Conservation (phyloP, 768 basidiomycete species). For the Exidia glandulosa region DNA sequence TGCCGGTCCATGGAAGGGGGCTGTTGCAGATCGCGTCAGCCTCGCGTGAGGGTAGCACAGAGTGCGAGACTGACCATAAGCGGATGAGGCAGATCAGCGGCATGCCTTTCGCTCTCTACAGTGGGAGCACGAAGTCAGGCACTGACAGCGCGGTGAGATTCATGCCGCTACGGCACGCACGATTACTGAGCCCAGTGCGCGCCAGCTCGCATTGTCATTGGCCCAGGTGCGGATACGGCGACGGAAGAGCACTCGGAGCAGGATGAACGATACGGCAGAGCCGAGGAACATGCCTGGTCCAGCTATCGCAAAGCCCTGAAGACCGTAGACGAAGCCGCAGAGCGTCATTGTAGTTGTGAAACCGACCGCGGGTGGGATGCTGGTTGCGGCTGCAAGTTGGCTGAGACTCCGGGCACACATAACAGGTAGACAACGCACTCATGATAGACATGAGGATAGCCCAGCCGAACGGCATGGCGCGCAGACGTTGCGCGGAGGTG, state of each 20-base stretch:
- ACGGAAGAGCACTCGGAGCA: conserved; percentile 49
- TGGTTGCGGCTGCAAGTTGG: conserved; percentile 7
- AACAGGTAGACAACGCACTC: conserved; percentile 27
- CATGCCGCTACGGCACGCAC: conserved; percentile 30
- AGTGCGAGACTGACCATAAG: background rate
- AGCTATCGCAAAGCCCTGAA: conserved; percentile 62
- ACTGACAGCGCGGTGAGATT: background rate
- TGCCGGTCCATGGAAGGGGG: background rate
- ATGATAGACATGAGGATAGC: conserved; percentile 40
- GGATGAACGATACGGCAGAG: conserved; percentile 48
- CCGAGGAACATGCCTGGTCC: conserved; percentile 50
- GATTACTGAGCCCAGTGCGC: conserved; percentile 63
- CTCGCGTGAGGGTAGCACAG: background rate
- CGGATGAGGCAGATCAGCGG: conserved; percentile 71
- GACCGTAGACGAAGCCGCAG: conserved; percentile 76
- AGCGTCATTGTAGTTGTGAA: conserved; percentile 56
- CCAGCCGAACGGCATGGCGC: conserved; percentile 51
- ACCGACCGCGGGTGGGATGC: conserved; percentile 53
- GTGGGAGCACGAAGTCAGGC: background rate
- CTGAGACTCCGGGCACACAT: background rate
- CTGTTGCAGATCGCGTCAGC: background rate
- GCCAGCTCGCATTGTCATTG: conserved; percentile 57
- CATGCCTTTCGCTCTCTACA: conserved; percentile 59
- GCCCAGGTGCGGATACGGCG: conserved; percentile 49
- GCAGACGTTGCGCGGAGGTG: conserved; percentile 52